A percentile compares a stretch with the other conserved stretches of the same genome.
phyloP scores from a whole-genome alignment of 495 filamentous ascomycete genomes.

The Podospora bellae-mahoneyi region DNA sequence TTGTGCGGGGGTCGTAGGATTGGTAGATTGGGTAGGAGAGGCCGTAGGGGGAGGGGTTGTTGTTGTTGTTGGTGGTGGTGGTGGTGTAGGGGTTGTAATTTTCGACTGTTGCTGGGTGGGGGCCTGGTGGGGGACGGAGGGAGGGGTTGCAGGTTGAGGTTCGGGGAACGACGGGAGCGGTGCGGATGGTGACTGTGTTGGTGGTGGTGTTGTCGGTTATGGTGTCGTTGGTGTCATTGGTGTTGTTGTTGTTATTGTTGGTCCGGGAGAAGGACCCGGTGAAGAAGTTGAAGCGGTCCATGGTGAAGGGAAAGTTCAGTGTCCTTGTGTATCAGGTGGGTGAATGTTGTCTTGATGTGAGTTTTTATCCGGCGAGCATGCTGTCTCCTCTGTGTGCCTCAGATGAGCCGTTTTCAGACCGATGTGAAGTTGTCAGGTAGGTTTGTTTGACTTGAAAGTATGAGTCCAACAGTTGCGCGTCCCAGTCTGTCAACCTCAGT shows the following conservation, averaged over 20 bases:
- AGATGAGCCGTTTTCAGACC: neutral
- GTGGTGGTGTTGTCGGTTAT: slow-evolving; percentile 1
- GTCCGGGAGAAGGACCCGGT: neutral
- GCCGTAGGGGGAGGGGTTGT: slow-evolving; percentile 24
- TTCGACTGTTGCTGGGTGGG: neutral
- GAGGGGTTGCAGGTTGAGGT: slow-evolving; percentile 22
- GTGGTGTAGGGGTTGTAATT: slow-evolving; percentile 12
- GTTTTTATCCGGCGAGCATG: neutral
- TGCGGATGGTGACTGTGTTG: slow-evolving; percentile 1
- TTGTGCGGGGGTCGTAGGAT: slow-evolving; percentile 20
- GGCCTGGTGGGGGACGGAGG: slow-evolving; percentile 24
- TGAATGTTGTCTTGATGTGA: neutral
- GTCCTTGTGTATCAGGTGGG: slow-evolving; percentile 2
- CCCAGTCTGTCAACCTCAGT: neutral
- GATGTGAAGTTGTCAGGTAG: neutral
- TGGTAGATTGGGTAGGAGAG: neutral
- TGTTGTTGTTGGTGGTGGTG: slow-evolving; percentile 27
- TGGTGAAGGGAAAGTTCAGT: slow-evolving; percentile 24
- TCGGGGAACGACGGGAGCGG: neutral
- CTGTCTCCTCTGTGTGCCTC: neutral
- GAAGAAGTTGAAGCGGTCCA: slow-evolving; percentile 37
- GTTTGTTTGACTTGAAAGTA: neutral
- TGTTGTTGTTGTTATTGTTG: slow-evolving; percentile 12
- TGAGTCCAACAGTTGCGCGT: neutral
- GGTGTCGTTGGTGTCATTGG: neutral